A percentile compares a stretch with the other conserved stretches of the same genome.
phyloP scores from a whole-genome alignment of 116 monocot species.

The Zostera marina region DNA sequence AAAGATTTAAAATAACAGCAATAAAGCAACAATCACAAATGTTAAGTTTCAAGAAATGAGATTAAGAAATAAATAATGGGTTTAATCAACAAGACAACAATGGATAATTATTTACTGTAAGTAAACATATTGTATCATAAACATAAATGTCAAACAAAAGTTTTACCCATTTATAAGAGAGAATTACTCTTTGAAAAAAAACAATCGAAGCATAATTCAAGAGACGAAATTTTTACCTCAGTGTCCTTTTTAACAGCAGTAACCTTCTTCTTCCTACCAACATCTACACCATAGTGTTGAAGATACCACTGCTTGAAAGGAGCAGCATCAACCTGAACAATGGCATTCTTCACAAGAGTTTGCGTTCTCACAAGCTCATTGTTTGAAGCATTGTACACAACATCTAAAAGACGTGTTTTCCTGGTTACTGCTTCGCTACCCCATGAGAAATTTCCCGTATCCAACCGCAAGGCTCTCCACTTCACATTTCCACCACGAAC shows the following conservation, averaged over 20 bases:
- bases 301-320: slow-evolving; percentile 42
- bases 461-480: slow-evolving; percentile 21
- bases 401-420: slow-evolving; percentile 19
- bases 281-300: slow-evolving; percentile 31
- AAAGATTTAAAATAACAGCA: too few species aligned
- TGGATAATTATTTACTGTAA: too few species aligned
- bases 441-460: slow-evolving; percentile 22
- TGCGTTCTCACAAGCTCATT: slow-evolving; percentile 30
- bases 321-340: slow-evolving; percentile 36
- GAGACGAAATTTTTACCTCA: slow-evolving; percentile 9
- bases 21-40: too few species aligned
- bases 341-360: slow-evolving; percentile 34
- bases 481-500: slow-evolving; percentile 35
- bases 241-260: slow-evolving; percentile 14
- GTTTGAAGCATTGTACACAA: slow-evolving; percentile 24
- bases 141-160: too few species aligned
- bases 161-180: too few species aligned
- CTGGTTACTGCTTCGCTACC: slow-evolving; percentile 15
- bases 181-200: too few species aligned
- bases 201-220: too few species aligned
- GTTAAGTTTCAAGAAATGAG: too few species aligned
- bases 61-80: too few species aligned
- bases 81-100: too few species aligned
- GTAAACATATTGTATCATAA: too few species aligned
- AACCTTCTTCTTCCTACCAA: slow-evolving; percentile 31